phyloP scores from a whole-genome alignment of 306 rosid species.

The Gynostemma pentaphyllum region DNA sequence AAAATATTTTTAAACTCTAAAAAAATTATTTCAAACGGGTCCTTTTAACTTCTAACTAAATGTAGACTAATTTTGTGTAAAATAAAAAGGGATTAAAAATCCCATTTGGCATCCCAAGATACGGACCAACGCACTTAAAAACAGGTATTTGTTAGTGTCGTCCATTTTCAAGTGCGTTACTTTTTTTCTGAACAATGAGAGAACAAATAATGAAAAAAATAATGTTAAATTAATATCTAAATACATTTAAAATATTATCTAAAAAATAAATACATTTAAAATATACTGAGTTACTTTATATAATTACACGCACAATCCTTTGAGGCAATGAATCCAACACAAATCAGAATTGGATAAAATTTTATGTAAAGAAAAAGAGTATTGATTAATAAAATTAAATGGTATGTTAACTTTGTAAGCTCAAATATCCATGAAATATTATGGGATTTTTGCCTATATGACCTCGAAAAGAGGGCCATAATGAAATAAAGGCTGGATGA shows the following conservation, averaged over 20 bases:
- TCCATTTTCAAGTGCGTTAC: constrained; percentile 3
- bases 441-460: too few species aligned
- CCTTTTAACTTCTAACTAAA: too few species aligned
- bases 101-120: too few species aligned
- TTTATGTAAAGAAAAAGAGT: not conserved
- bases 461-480: too few species aligned
- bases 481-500: too few species aligned
- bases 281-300: not conserved
- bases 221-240: too few species aligned
- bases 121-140: constrained; percentile 6
- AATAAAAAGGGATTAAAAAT: not conserved
- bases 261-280: not conserved
- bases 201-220: not conserved
- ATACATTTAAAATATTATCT: not conserved
- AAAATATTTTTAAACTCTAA: too few species aligned
- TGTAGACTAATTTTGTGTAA: too few species aligned
- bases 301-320: not conserved
- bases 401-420: not conserved
- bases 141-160: constrained; percentile 6
- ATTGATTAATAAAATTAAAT: too few species aligned
- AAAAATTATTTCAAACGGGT: too few species aligned
- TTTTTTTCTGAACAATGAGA: not conserved
- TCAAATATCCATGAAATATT: too few species aligned
- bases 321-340: not conserved
- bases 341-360: not conserved